These are phyloP conservation scores for Aechmea fasciata DNA, from an alignment of 176 grass and related monocot species.

Conservation along the genomic window DNA sequence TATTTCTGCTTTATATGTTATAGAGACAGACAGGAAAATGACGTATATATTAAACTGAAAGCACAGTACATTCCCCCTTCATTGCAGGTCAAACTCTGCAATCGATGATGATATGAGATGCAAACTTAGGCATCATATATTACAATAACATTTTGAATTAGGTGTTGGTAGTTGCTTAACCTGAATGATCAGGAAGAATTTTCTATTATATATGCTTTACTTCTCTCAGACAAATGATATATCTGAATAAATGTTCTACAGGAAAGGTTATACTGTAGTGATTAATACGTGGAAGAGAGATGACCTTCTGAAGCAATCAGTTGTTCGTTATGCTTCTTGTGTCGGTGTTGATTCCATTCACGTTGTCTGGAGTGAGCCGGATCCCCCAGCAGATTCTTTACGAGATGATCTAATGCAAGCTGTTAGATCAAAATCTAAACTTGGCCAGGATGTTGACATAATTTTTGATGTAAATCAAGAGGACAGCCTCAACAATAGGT, in stretches of 20 bases:
- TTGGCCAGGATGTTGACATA: conserved; percentile 21
- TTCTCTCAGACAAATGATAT: not conserved
- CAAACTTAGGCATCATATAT: not conserved
- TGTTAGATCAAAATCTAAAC: conserved; percentile 15
- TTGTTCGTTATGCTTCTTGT: conserved; percentile 63
- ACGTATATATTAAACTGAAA: not conserved
- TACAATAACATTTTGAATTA: not conserved
- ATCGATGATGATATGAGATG: not conserved
- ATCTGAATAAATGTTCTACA: conserved; percentile 1
- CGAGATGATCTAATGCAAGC: conserved; percentile 16
- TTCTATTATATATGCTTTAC: not conserved
- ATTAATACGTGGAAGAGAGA: conserved; percentile 88
- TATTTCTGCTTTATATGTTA: too few species aligned
- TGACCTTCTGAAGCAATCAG: conserved; percentile 46
- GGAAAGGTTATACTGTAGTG: conserved; percentile 56
- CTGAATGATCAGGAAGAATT: not conserved
- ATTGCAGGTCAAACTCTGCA: not conserved
- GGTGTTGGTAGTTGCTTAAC: not conserved
- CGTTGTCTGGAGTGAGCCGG: conserved; percentile 83
- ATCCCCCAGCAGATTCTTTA: conserved; percentile 38
- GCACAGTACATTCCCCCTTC: not conserved
- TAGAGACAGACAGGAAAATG: too few species aligned
- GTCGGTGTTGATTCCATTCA: conserved; percentile 50
- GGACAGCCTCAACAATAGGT: conserved; percentile 36
- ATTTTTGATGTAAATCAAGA: conserved; percentile 47